Base-by-base conservation (phyloP, 371 early-diverging fungal species). In the Rhizopus delemar region DNA sequence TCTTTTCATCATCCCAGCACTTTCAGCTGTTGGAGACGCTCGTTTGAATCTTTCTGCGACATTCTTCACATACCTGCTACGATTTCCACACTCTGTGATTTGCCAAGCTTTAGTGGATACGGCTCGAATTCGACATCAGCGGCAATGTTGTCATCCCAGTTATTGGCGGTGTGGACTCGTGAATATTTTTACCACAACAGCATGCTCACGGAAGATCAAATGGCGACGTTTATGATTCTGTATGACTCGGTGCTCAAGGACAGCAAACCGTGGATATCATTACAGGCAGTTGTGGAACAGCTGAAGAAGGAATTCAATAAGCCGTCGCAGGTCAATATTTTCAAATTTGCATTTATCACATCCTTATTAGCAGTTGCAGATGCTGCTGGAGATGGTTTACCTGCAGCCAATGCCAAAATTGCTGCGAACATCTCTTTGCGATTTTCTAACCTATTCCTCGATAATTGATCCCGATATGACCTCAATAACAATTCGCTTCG, bases 31-130 rank as follows among this genome's bases (percentile, higher is more conserved):
- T 22, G 31, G 41, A 38, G 22, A n/a, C 28, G 31, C 15, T 33
- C 54, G 6, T 41, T 53, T 32, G 36, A 52, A 8, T 13, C 53
- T 9, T 52, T 52, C 38, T 8, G 31, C 15, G 53, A 36, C 36
- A 53, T 22, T 34, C 16, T 31, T 15, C 54, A 39, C 9, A 53
- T 53, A 34, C 43, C 54, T 6, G 54, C 54, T 11, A 53, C 43
- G 11, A 39, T 53, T 41, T 53, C 39, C 32, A 53, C 54, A 12
- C 41, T 53, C 31, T 53, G 54, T 28, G 54, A 41, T 41, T 34
- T 41, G 38, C 41, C 54, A 15, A 53, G 41, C 11, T 34, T 34
- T 43, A 35, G 35, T 16, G 54, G 54, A 16, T 53, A 53, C 22
- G 54, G 54, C 12, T 53, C 41, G 13, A 53, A 53, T 41, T 28